Percentiles rank a stretch among this genome's conserved stretches.
phyloP scores from a whole-genome alignment of 2,329 filamentous ascomycete genomes.

The Pyricularia grisea region DNA sequence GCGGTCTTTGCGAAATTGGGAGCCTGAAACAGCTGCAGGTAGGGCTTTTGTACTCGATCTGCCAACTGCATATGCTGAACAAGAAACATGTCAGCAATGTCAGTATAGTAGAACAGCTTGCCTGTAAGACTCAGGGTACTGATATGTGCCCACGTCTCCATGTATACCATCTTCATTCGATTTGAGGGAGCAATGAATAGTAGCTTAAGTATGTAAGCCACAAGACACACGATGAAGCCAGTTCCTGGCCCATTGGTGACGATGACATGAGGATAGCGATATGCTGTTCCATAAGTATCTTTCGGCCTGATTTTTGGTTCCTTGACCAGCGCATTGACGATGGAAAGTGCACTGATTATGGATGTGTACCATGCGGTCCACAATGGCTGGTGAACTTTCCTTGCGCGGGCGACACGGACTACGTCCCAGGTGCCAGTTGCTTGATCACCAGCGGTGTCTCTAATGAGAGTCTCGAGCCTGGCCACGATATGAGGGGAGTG shows the following conservation, averaged over 20 bases:
- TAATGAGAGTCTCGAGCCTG: slow-evolving; percentile 50
- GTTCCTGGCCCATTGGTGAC: slow-evolving; percentile 86
- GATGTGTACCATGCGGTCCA: slow-evolving; percentile 63
- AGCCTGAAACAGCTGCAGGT: slow-evolving; percentile 14
- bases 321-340: slow-evolving; percentile 20
- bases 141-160: slow-evolving; percentile 89
- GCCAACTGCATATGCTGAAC: slow-evolving; percentile 71
- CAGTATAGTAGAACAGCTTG: slow-evolving; percentile 54
- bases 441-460: slow-evolving; percentile 22
- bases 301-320: slow-evolving; percentile 12
- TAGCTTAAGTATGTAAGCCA: slow-evolving; percentile 38
- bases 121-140: slow-evolving; percentile 77
- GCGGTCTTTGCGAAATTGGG: slow-evolving; percentile 14
- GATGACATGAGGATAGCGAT: slow-evolving; percentile 60
- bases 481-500: slow-evolving; percentile 56
- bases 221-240: slow-evolving; percentile 61
- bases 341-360: slow-evolving; percentile 45
- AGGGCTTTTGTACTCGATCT: slow-evolving; percentile 28
- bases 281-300: slow-evolving; percentile 9
- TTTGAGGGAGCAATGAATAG: slow-evolving; percentile 32
- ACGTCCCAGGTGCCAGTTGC: slow-evolving; percentile 48
- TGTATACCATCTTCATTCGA: slow-evolving; percentile 67
- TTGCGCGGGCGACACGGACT: slow-evolving; percentile 63
- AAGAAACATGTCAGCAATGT: slow-evolving; percentile 66
- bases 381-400: slow-evolving; percentile 73